Percentiles rank a stretch among this genome's conserved stretches.
These are phyloP conservation scores for Persicaria maculosa DNA, from an alignment of 148 eudicot species.

Conservation along the genomic window DNA sequence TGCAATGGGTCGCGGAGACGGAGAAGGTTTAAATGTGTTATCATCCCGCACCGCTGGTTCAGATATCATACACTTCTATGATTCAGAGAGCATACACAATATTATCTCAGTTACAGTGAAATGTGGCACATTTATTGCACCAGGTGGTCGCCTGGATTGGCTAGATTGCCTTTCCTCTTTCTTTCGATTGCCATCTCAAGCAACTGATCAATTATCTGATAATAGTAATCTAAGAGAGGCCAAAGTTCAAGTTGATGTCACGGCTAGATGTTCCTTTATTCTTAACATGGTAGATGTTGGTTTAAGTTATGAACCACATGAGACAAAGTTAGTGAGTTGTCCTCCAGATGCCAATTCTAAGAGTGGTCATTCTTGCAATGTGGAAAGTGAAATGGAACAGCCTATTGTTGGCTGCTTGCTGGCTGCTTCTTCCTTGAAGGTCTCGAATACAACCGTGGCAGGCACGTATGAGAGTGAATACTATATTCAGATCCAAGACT, in stretches of 20 bases:
- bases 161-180: conserved; percentile 52
- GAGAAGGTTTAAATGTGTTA: conserved; percentile 81
- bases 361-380: conserved; percentile 20
- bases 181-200: conserved; percentile 54
- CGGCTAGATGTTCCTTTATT: conserved; percentile 46
- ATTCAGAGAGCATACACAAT: conserved; percentile 47
- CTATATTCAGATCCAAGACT: conserved; percentile 53
- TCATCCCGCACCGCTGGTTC: conserved; percentile 64
- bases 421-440: conserved; percentile 67
- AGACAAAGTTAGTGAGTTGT: conserved; percentile 17
- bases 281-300: conserved; percentile 70
- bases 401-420: conserved; percentile 56
- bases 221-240: conserved; percentile 17
- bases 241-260: conserved; percentile 17
- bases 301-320: conserved; percentile 84
- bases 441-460: conserved; percentile 37
- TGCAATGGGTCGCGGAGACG: conserved; percentile 81
- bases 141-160: conserved; percentile 96
- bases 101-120: conserved; percentile 50
- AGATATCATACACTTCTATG: conserved; percentile 55
- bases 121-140: conserved; percentile 68
- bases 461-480: conserved; percentile 37
- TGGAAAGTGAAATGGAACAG: conserved; percentile 22
- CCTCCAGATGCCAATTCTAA: conserved; percentile 23
- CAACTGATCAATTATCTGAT: conserved; percentile 30